Evolutionary conservation across 139 green algal genomes (phyloP), one percentile per base, ranked within the genome.

Genomic region (Spirogloea muscicola): DNA sequence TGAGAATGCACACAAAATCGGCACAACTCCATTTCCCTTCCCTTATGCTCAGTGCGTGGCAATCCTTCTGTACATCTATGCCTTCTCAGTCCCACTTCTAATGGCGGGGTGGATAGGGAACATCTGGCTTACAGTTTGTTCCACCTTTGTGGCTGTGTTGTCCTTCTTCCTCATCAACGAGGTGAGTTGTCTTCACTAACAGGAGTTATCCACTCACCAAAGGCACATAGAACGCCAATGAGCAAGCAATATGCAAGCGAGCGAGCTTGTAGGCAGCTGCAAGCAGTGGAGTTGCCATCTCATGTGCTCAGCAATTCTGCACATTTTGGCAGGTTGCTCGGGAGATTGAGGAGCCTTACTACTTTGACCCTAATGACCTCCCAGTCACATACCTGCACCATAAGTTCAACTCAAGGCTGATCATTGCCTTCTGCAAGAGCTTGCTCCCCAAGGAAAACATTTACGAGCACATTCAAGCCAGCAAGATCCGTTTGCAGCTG

Each of bases 301-400:
- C n/a, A n/a, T n/a, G n/a, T n/a, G n/a, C n/a, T n/a, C n/a, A n/a
- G n/a, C n/a, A n/a, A n/a, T n/a, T n/a, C n/a, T n/a, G n/a, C n/a
- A n/a, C n/a, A n/a, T n/a, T n/a, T n/a, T n/a, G n/a, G 57, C 59
- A 78, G 69, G 60, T 80, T 0, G 31, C 72, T 0, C 33, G 72
- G 0, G 72, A 80, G 29, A 80, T 80, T 4, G 72, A 80, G 13
- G 72, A 80, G 33, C 72, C 72, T 3, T 80, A 58, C 21, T 49
- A 65, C 0, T 80, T 59, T 39, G 72, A 80, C 52, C 72, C 72
- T 13, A 80, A 80, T 2, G 64, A 80, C 38, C 31, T 80, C 3
- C 72, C 72, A 1, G 62, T 80, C 25, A 48, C 68, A 16, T 64
- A 41, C 0, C 41, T 76, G 1, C 72, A 80, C 16, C 60, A 72